Base-by-base conservation (phyloP, 768 basidiomycete genomes). In the Suillus subalutaceus region DNA sequence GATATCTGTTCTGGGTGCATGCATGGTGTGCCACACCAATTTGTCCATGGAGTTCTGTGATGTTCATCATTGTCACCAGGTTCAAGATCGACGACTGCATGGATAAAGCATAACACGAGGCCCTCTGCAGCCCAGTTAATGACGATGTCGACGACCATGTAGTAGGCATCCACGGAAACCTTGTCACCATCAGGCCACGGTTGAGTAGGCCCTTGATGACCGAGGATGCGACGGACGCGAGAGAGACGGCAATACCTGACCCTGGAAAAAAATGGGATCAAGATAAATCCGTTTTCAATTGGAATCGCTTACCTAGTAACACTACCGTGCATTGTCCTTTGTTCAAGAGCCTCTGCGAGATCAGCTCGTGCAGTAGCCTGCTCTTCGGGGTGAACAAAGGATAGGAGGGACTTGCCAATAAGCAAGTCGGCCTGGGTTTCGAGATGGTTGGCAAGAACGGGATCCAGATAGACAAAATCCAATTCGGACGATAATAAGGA, bases 51-150 rank as follows among this genome's bases (percentile, higher is more conserved):
- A 1, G 90, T 88, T 78, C 90, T 93, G 77, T 85, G 77, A 48
- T 78, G 77, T 75, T 93, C 91, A 76, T 93, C 90, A 71, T 93
- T 92, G 81, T 94, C 91, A 12, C 78, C 79, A 62, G 85, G 82
- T 16, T 77, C 83, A 65, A 92, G 83, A 83, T 94, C 92, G 66
- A 87, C 86, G 40, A 88, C 87, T 50, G 93, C 93, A 72, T 96
- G 93, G 59, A 94, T 86, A 81, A 96, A 96, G 77, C 93, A 94
- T 41, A 96, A 83, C 66, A 94, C 91, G 73, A 96, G 86, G 65
- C 88, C 90, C 67, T 94, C 91, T 18, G 92, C 91, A 60, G 92
- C 93, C 87, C 89, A 92, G 77, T 94, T 96, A 74, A 94, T 91
- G 72, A 94, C 93, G 72, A 96, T 88, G 78, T 96, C 93, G 66